Percentiles rank a stretch among this genome's conserved stretches.
These are phyloP conservation scores for Leccinum arenicola DNA, from an alignment of 768 basidiomycete genomes.

Conservation along the genomic window DNA sequence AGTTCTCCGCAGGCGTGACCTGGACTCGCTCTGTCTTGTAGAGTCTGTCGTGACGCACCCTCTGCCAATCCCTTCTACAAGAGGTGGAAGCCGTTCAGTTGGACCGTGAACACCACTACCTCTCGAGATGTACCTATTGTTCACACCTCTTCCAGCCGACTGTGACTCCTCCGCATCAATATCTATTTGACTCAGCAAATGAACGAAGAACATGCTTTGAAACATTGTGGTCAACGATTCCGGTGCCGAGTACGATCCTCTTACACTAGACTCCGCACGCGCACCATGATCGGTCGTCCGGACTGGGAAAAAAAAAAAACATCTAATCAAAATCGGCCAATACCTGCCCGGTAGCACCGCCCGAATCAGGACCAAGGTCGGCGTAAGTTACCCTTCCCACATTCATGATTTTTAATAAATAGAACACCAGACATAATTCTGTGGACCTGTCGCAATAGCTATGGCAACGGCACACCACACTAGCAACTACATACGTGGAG, in stretches of 20 bases:
- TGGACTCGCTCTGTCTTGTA: conserved; percentile 81
- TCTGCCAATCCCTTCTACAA: conserved; percentile 85
- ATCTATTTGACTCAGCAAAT: conserved; percentile 89
- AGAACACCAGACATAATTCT: conserved; percentile 69
- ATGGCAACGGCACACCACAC: conserved; percentile 63
- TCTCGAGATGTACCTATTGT: conserved; percentile 4
- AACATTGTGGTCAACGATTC: conserved; percentile 88
- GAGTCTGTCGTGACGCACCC: conserved; percentile 91
- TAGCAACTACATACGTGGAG: conserved; percentile 46
- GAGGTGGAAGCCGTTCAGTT: conserved; percentile 87
- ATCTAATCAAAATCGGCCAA: no score
- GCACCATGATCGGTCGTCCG: conserved; percentile 90
- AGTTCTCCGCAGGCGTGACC: conserved; percentile 56
- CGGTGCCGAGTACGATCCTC: conserved; percentile 81
- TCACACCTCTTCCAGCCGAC: conserved; percentile 47
- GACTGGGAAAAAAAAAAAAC: conserved; percentile 72
- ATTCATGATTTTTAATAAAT: background rate
- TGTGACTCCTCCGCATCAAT: conserved; percentile 65
- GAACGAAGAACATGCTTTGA: conserved; percentile 80
- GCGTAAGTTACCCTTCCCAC: conserved; percentile 6
- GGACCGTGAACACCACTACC: conserved; percentile 61
- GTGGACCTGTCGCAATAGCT: conserved; percentile 75
- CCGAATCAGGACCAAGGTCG: conserved; percentile 59
- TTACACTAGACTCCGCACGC: conserved; percentile 79
- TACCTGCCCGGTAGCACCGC: conserved; percentile 79